Conservation (phyloP, 2,329 filamentous ascomycete genomes). For the Aspergillus aculeatus region DNA sequence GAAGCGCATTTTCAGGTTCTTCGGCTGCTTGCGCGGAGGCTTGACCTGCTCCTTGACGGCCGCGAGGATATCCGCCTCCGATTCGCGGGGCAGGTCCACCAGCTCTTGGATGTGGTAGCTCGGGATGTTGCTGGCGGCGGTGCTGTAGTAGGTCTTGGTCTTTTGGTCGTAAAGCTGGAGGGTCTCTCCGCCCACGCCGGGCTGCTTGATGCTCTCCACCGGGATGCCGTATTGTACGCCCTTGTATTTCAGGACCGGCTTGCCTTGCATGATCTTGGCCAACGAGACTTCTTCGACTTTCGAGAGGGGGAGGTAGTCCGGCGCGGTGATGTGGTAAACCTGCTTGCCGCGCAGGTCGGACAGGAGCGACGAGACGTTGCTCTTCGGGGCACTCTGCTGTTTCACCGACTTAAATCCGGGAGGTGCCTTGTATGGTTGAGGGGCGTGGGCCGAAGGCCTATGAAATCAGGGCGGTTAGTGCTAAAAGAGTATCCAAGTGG, state of each 20-base stretch:
- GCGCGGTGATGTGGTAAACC: constrained; percentile 50
- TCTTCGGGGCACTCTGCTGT: constrained; percentile 32
- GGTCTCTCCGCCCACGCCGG: constrained; percentile 29
- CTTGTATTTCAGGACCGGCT: constrained; percentile 43
- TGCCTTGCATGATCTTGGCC: constrained; percentile 40
- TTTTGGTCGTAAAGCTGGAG: constrained; percentile 39
- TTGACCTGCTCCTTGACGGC: constrained; percentile 32
- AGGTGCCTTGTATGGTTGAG: constrained; percentile 43
- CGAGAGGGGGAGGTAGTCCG: constrained; percentile 44
- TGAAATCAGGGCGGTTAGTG: background rate
- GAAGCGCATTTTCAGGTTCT: constrained; percentile 47
- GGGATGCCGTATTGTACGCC: constrained; percentile 45
- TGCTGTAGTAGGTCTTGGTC: constrained; percentile 34
- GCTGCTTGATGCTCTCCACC: constrained; percentile 30
- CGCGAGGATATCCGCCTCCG: constrained; percentile 25
- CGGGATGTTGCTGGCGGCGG: constrained; percentile 26
- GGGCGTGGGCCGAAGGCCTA: constrained; percentile 23
- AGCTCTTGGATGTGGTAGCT: constrained; percentile 40
- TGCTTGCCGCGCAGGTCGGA: constrained; percentile 46
- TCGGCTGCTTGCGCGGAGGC: constrained; percentile 42
- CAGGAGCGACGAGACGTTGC: constrained; percentile 34
- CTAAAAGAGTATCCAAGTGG: background rate
- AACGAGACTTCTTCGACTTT: constrained; percentile 47
- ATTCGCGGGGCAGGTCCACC: constrained; percentile 31
- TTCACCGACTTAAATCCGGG: constrained; percentile 43